phyloP scores from a whole-genome alignment of 208 protist species.

The Crithidia sp. region DNA sequence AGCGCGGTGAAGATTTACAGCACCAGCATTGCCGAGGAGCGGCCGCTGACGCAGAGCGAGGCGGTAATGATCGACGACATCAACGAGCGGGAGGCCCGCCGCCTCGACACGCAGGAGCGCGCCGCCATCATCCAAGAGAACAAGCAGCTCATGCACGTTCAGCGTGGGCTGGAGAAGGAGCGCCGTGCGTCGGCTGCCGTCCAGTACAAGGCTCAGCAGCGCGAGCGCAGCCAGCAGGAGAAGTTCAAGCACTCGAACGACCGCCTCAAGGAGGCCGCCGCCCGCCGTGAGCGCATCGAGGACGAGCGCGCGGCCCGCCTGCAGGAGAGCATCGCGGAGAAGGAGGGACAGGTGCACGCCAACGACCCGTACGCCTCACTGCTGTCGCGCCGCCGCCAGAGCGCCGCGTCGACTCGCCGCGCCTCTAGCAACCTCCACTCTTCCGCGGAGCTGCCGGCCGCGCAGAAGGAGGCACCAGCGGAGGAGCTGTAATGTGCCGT shows the following conservation, averaged over 20 bases:
- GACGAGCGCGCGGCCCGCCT: constrained; percentile 32
- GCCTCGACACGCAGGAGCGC: constrained; percentile 44
- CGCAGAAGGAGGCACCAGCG: background rate
- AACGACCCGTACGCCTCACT: constrained; percentile 36
- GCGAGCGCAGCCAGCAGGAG: constrained; percentile 30
- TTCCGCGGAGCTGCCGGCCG: background rate
- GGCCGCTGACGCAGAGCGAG: constrained; percentile 45
- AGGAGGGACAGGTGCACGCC: constrained; percentile 20
- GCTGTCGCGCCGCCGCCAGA: constrained; percentile 25
- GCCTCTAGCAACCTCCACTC: background rate
- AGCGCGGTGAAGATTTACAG: constrained; percentile 59
- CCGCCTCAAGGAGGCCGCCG: constrained; percentile 31
- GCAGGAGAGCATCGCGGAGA: constrained; percentile 34
- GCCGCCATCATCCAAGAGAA: constrained; percentile 38
- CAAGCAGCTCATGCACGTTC: constrained; percentile 41
- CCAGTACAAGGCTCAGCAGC: constrained; percentile 38
- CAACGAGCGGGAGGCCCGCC: constrained; percentile 57
- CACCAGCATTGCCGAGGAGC: constrained; percentile 43
- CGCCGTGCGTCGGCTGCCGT: constrained; percentile 18
- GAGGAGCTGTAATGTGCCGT: background rate
- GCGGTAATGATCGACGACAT: constrained; percentile 54
- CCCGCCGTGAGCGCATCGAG: constrained; percentile 34
- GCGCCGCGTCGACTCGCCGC: constrained; percentile 1
- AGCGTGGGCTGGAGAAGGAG: constrained; percentile 42
- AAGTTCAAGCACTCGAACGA: constrained; percentile 33